Evolutionary conservation across 176 grass and related monocot species (phyloP), one percentile per base, ranked within the genome.

Genomic region (Avena atlantica): DNA sequence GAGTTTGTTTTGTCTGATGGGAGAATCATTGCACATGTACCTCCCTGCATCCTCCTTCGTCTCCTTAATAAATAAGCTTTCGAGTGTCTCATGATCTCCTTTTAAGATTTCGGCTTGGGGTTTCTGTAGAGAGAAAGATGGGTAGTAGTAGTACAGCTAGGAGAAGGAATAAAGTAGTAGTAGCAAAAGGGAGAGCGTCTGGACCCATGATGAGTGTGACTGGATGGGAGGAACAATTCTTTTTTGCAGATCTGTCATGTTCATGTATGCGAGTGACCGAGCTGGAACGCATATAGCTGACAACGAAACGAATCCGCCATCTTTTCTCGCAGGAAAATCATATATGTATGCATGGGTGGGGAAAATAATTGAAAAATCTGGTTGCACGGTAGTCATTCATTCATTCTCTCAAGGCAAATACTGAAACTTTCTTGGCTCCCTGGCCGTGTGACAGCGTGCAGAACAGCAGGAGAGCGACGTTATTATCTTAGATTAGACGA

Each of bases 1-100:
- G 8, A 29, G 50, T 27, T 77, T 50, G 70, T 70, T 91, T 9
- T 53, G 17, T 8, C 62, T 71, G 68, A 88, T 71, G 1, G 82
- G 86, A 66, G 90, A 78, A 91, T 88, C 90, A 73, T 85, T 65
- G 82, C 78, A 85, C 82, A 63, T 88, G 86, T 78, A 81, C 56
- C 37, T 16, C 36, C 20, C 57, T 47, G 59, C 27, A 29, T 29
- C 37, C 48, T 45, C 37, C 9, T 9, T 47, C 45, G 9, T 48
- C 1, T 48, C 45, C 45, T 48, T 9, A 48, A 48, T 48, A 48
- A 48, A 48, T 10, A 2, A 72, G 69, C 47, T 65, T 65, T 65
- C 6, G 62, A 65, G 62, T 65, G 62, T 65, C 27, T 5, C 62
- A 13, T 29, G 24, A 65, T 65, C 62, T 45, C 63, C 20, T 16